Base-by-base conservation (phyloP, 192 early-diverging fungal genomes). In the Phlyctochytrium bullatum region DNA sequence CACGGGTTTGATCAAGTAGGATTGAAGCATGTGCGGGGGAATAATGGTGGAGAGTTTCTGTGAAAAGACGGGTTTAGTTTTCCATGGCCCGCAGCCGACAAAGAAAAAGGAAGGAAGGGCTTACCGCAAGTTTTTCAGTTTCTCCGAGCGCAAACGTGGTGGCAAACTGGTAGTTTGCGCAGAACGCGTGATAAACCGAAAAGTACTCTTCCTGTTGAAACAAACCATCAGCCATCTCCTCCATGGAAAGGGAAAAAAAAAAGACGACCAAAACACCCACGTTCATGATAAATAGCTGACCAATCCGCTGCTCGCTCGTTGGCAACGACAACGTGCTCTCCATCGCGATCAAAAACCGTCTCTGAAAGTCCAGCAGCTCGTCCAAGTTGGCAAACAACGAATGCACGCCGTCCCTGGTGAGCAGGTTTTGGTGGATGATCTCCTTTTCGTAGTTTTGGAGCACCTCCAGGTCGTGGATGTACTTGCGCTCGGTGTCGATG, bases 1-100 rank as follows among this genome's bases (percentile, higher is more conserved):
- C 4, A 99, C 87, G 1, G 97, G 97, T 67, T 97, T 96, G 80
- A 99, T 99, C 59, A 99, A 83, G 78, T 92, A 90, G 3, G 90
- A 91, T 23, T 91, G 92, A 65, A 99, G 75, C 75, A 89, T 91
- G 63, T 94, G 89, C 61, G 84, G 85, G 25, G 94, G 94, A 52
- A 95, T 92, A 90, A 91, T 65, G 88, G 80, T 69, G 86, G 81
- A 29, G 78, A 74, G 65, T 87, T 71, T 65, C 79, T 83, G 80
- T 81, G 80, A n/a, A 31, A 31, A n/a, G n/a, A n/a, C n/a, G n/a
- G n/a, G n/a, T n/a, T n/a, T n/a, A n/a, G n/a, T n/a, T n/a, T n/a
- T n/a, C n/a, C n/a, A n/a, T n/a, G n/a, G n/a, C n/a, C n/a, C n/a
- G n/a, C n/a, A n/a, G n/a, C n/a, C n/a, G n/a, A n/a, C n/a, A n/a